Percentiles rank a stretch among this genome's conserved stretches.
These are phyloP conservation scores for Liquidambar formosana DNA, from an alignment of 164 flowering plant genomes.

Conservation along the genomic window DNA sequence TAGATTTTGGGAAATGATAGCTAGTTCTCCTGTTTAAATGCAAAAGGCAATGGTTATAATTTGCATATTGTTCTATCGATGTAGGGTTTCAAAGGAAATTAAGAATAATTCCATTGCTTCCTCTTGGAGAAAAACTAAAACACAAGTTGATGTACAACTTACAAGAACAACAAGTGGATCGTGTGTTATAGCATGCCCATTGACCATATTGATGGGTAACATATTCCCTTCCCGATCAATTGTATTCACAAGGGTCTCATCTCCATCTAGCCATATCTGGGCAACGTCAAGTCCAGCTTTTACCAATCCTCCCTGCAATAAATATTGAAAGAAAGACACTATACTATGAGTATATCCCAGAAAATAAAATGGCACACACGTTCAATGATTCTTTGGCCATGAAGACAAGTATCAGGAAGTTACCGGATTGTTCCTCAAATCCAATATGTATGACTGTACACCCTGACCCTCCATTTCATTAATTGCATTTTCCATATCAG, in stretches of 20 bases:
- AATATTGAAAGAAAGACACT: neutral
- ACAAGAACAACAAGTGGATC: conserved; percentile 97
- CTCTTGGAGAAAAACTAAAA: no score
- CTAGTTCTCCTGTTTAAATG: no score
- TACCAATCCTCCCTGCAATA: conserved; percentile 83
- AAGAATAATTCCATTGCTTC: no score
- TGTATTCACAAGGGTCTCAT: conserved; percentile 93
- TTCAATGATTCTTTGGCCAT: neutral
- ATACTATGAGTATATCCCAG: no score
- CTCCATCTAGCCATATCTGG: conserved; percentile 96
- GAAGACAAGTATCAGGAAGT: conserved; percentile 8
- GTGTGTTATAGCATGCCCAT: conserved; percentile 92
- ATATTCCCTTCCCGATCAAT: conserved; percentile 82
- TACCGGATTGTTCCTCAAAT: conserved; percentile 91
- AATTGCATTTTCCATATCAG: conserved; percentile 80
- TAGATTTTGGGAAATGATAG: no score
- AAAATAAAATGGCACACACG: neutral
- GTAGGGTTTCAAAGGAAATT: no score
- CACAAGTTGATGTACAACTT: conserved; percentile 41
- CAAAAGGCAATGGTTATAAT: no score
- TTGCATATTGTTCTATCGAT: no score
- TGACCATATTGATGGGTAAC: conserved; percentile 71
- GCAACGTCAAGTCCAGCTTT: conserved; percentile 97
- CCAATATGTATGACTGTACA: conserved; percentile 86
- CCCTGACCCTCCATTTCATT: conserved; percentile 80